These are phyloP conservation scores for Brassica nigra DNA, from an alignment of 345 rosid species.

Conservation along the genomic window DNA sequence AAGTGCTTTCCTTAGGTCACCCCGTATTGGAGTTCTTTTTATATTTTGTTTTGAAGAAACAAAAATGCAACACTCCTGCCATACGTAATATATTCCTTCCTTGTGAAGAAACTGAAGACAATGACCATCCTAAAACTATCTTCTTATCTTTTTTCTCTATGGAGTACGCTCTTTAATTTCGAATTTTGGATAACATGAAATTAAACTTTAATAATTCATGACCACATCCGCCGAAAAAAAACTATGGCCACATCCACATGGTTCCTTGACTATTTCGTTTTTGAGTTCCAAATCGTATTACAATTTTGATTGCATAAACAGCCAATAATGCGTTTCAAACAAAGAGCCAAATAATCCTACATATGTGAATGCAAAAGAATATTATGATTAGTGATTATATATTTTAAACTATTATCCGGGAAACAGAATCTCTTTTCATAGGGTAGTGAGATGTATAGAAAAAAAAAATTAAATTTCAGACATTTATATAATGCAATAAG, in stretches of 20 bases:
- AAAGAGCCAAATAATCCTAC: not conserved
- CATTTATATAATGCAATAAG: not conserved
- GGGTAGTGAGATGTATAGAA: not conserved
- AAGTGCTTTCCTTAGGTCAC: constrained; percentile 18
- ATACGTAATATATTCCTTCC: constrained; percentile 16
- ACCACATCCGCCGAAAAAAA: not conserved
- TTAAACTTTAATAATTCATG: too few species aligned
- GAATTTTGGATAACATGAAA: too few species aligned
- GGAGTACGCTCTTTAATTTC: too few species aligned
- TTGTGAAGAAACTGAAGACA: not conserved
- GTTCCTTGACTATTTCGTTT: constrained; percentile 5
- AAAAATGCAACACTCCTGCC: constrained; percentile 4
- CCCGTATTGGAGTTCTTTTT: not conserved
- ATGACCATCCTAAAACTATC: too few species aligned
- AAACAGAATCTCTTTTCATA: not conserved
- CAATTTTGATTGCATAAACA: constrained; percentile 8
- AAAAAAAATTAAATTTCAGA: not conserved
- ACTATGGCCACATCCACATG: constrained; percentile 9
- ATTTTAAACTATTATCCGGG: not conserved
- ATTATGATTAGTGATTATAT: constrained; percentile 12
- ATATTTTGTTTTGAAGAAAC: not conserved
- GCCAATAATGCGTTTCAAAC: not conserved
- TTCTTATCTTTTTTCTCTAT: too few species aligned
- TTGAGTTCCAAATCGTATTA: not conserved
- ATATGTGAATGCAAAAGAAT: constrained; percentile 23